A percentile compares a stretch with the other conserved stretches of the same genome.
phyloP scores from a whole-genome alignment of 352 stramenopile genomes.

The Paralagenidium karlingii region DNA sequence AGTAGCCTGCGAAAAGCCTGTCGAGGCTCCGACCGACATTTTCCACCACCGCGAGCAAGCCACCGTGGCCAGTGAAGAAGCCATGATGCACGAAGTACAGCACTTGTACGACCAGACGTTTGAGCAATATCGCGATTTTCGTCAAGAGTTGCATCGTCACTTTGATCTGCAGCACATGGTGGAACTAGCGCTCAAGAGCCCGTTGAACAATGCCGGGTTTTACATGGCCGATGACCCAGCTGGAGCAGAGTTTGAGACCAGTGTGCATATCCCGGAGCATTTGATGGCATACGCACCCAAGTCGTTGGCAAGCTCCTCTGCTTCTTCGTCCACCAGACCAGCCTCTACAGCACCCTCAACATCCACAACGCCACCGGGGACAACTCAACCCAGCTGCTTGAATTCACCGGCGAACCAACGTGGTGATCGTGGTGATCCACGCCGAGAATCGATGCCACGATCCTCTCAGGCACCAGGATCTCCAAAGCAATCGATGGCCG shows the following conservation, averaged over 20 bases:
- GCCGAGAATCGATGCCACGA: too few species aligned
- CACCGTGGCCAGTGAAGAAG: conserved; percentile 26
- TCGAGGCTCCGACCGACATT: conserved; percentile 39
- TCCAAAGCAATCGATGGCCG: too few species aligned
- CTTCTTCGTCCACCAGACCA: too few species aligned
- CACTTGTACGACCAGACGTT: conserved; percentile 55
- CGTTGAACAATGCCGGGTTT: conserved; percentile 45
- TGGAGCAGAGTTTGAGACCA: conserved; percentile 14
- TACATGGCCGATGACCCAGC: conserved; percentile 33
- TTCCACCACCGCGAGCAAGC: conserved; percentile 45
- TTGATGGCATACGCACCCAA: conserved; percentile 8
- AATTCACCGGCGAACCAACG: too few species aligned
- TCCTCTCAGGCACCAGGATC: too few species aligned
- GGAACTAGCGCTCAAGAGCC: conserved; percentile 49
- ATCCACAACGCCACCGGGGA: too few species aligned
- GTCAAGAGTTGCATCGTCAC: conserved; percentile 32
- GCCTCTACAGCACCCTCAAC: too few species aligned
- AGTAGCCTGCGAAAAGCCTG: conserved; percentile 25
- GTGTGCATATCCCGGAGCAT: conserved; percentile 22
- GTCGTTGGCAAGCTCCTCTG: conserved; percentile 4
- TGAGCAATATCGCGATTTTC: conserved; percentile 46
- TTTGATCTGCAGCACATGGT: conserved; percentile 53
- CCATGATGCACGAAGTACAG: conserved; percentile 48
- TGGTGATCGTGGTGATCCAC: too few species aligned
- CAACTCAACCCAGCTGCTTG: too few species aligned